These are phyloP conservation scores for Leucocoprinus leucothites DNA, from an alignment of 768 basidiomycete species.

Conservation along the genomic window DNA sequence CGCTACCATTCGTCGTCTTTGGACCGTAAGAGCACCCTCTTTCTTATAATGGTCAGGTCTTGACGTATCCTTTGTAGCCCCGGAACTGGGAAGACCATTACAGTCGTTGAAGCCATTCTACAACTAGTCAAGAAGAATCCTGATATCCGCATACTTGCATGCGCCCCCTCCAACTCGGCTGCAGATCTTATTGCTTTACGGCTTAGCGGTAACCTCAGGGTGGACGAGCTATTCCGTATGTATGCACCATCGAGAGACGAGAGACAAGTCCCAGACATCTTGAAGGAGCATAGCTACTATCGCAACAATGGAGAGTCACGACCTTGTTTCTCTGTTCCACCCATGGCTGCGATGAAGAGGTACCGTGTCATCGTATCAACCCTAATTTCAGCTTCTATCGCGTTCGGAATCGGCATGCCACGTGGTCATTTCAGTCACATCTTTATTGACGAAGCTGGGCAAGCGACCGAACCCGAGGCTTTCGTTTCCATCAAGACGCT, in stretches of 20 bases:
- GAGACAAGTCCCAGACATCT: conserved; percentile 40
- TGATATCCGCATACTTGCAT: conserved; percentile 47
- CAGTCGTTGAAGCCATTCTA: conserved; percentile 54
- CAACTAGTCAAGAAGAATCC: conserved; percentile 43
- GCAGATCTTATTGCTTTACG: conserved; percentile 56
- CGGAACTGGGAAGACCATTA: conserved; percentile 68
- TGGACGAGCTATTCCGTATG: conserved; percentile 48
- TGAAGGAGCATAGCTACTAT: conserved; percentile 34
- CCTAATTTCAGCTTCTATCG: conserved; percentile 59
- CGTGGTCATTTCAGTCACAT: conserved; percentile 66
- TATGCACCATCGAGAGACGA: conserved; percentile 50
- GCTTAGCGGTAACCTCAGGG: conserved; percentile 26
- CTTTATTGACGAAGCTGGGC: conserved; percentile 71
- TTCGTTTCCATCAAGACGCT: conserved; percentile 63
- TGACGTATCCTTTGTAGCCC: conserved; percentile 32
- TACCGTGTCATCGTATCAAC: conserved; percentile 63
- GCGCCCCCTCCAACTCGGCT: conserved; percentile 65
- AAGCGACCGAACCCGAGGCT: conserved; percentile 67
- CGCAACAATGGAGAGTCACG: conserved; percentile 26
- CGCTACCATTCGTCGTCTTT: conserved; percentile 56
- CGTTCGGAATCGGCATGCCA: conserved; percentile 51
- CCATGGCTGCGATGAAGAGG: conserved; percentile 30
- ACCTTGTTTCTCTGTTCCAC: conserved; percentile 35
- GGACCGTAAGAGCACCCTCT: conserved; percentile 49
- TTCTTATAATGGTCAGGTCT: not conserved